Evolutionary conservation across 768 basidiomycete species (phyloP).

Genomic region (Russula compacta): DNA sequence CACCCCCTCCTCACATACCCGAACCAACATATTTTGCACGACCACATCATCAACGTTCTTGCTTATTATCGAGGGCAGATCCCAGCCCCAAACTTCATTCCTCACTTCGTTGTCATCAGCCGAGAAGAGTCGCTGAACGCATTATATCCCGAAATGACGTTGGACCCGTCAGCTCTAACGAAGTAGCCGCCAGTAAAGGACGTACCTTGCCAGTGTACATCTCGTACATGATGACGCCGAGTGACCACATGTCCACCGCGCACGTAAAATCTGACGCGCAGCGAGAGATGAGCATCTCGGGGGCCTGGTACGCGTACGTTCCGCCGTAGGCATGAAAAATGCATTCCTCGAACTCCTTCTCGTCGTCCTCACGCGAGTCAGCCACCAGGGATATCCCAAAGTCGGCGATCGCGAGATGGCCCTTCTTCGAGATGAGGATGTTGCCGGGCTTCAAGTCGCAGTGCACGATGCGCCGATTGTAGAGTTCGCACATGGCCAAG

Average conservation of each 20-base stretch:
- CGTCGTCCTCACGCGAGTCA: not conserved
- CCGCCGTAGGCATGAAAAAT: slow-evolving; percentile 3
- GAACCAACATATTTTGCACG: not conserved
- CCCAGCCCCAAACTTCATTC: slow-evolving; percentile 13
- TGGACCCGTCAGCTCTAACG: not conserved
- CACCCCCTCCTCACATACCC: not conserved
- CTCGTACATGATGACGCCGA: slow-evolving; percentile 12
- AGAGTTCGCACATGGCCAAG: slow-evolving; percentile 27
- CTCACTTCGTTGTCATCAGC: not conserved
- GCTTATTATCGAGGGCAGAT: slow-evolving; percentile 1
- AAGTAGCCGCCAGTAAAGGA: not conserved
- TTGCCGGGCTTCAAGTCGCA: slow-evolving; percentile 42
- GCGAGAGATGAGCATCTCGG: slow-evolving; percentile 12
- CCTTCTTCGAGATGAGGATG: slow-evolving; percentile 15
- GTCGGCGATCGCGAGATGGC: slow-evolving; percentile 20
- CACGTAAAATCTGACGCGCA: not conserved
- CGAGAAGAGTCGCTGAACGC: slow-evolving; percentile 12
- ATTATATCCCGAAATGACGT: not conserved
- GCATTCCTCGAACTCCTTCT: not conserved
- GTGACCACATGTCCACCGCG: slow-evolving; percentile 17
- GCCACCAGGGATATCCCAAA: slow-evolving; percentile 9
- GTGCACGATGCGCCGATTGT: slow-evolving; percentile 35
- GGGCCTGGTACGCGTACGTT: slow-evolving; percentile 16
- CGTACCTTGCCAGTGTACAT: slow-evolving; percentile 3
- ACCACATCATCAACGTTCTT: not conserved